Conservation (phyloP, 2,329 filamentous ascomycete species). For the Ustulina deusta region DNA sequence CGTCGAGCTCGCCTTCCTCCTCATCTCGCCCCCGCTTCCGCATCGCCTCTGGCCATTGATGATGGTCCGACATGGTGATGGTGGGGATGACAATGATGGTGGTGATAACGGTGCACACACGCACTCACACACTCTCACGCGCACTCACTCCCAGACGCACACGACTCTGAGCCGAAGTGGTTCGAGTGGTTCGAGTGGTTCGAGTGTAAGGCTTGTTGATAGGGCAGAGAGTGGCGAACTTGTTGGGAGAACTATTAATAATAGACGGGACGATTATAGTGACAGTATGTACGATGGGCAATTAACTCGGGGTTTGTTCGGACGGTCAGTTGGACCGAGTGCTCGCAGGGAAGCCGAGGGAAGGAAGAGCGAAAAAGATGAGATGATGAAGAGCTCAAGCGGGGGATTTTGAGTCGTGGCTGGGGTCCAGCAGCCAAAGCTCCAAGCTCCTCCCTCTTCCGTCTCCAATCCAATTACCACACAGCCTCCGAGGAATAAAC, state of each 20-base stretch:
- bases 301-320: constrained; percentile 2
- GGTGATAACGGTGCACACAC: neutral
- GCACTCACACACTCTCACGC: neutral
- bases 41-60: constrained; percentile 36
- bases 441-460: constrained; percentile 32
- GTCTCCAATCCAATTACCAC: constrained; percentile 23
- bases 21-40: constrained; percentile 50
- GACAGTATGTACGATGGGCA: constrained; percentile 13
- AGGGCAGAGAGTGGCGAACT: neutral
- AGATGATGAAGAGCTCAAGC: constrained; percentile 25
- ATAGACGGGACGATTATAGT: constrained; percentile 2
- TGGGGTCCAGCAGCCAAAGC: constrained; percentile 40
- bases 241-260: constrained; percentile 12
- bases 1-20: constrained; percentile 41
- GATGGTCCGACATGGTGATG: constrained; percentile 32
- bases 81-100: neutral
- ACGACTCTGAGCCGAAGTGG: neutral
- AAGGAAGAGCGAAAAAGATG: constrained; percentile 23
- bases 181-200: neutral
- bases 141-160: neutral
- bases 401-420: constrained; percentile 36
- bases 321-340: constrained; percentile 1
- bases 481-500: neutral
- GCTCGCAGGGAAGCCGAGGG: constrained; percentile 33
- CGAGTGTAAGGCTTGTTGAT: neutral